Percentiles rank a stretch among this genome's conserved stretches.
Conservation (phyloP, 768 basidiomycete species). For the Roridomyces roridus region DNA sequence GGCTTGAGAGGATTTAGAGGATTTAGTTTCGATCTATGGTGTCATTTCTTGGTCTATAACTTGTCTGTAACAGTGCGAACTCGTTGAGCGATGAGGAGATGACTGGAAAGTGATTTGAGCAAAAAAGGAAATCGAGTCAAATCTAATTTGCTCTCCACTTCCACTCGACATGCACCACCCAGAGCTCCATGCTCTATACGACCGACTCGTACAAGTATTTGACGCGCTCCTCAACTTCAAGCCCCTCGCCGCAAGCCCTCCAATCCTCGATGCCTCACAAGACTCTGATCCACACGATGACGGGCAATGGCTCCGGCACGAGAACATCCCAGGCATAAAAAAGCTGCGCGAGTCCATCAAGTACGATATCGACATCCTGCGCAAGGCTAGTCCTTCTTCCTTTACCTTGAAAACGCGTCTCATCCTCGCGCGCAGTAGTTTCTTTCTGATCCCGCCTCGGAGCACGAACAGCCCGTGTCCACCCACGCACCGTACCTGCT, state of each 20-base stretch:
- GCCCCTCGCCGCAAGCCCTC: conserved; percentile 43
- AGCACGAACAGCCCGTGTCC: conserved; percentile 56
- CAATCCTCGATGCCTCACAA: conserved; percentile 52
- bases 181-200: conserved; percentile 16
- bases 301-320: conserved; percentile 29
- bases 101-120: not conserved
- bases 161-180: conserved; percentile 6
- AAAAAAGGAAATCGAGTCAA: too few relatives aligned
- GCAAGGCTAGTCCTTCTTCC: conserved; percentile 42
- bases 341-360: conserved; percentile 52
- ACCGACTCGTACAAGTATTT: conserved; percentile 32
- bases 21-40: not conserved
- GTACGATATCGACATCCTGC: conserved; percentile 50
- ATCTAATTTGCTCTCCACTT: not conserved
- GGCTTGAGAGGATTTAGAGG: conserved; percentile 42
- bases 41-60: too few relatives aligned
- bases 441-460: conserved; percentile 53
- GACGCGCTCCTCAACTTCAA: conserved; percentile 45
- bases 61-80: too few relatives aligned
- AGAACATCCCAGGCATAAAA: conserved; percentile 47
- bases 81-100: too few relatives aligned
- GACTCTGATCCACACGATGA: conserved; percentile 41
- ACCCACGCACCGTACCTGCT: conserved; percentile 85
- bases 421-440: conserved; percentile 67
- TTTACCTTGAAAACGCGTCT: conserved; percentile 12